Conservation (phyloP, 345 rosid species). For the Nephelium lappaceum region DNA sequence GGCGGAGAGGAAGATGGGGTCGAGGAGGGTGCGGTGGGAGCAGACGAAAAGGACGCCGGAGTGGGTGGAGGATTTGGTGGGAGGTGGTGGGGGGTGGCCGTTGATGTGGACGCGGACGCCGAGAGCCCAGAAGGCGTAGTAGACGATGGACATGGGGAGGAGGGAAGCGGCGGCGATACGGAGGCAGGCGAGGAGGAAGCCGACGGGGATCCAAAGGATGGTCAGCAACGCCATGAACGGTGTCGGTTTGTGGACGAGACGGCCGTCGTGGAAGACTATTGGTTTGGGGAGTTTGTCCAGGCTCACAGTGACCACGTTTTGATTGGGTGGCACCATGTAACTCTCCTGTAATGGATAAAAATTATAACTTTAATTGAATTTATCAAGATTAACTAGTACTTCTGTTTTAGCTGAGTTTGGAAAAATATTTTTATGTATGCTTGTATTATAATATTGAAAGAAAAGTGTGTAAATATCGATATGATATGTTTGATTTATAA, state of each 20-base stretch:
- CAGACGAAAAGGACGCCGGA: conserved; percentile 51
- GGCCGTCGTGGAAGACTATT: conserved; percentile 78
- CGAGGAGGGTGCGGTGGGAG: conserved; percentile 75
- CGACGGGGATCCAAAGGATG: conserved; percentile 74
- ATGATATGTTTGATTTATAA: too few relatives aligned
- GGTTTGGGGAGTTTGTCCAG: conserved; percentile 56
- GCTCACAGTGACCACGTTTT: conserved; percentile 33
- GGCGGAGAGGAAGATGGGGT: conserved; percentile 71
- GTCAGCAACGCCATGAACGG: conserved; percentile 60
- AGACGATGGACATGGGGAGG: conserved; percentile 66
- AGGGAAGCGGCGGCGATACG: conserved; percentile 60
- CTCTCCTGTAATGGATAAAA: conserved; percentile 33
- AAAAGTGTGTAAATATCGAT: too few relatives aligned
- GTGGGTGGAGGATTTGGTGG: conserved; percentile 36
- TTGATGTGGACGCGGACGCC: conserved; percentile 64
- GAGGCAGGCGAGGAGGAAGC: conserved; percentile 58
- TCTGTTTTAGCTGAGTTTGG: too few relatives aligned
- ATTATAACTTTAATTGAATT: too few relatives aligned
- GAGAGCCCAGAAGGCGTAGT: conserved; percentile 59
- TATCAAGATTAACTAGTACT: too few relatives aligned
- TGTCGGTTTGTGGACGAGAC: conserved; percentile 72
- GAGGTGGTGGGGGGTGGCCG: conserved; percentile 62
- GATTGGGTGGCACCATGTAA: conserved; percentile 37
- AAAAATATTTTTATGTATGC: too few relatives aligned
- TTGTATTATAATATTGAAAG: too few relatives aligned